Evolutionary conservation across 140 eudicot species (phyloP).

Genomic region (Anethum foeniculum): DNA sequence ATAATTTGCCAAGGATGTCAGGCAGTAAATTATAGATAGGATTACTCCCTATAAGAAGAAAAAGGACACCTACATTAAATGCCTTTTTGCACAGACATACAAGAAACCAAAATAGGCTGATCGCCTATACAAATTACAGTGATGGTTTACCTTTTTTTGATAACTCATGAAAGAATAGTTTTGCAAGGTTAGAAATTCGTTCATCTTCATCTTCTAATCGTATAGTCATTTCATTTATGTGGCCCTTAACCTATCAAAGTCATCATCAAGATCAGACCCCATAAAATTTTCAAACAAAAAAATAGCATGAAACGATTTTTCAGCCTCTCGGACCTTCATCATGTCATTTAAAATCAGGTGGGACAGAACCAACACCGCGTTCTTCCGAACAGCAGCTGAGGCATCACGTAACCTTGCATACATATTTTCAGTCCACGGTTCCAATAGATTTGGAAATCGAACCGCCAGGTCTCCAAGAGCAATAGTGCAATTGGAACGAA

Average conservation of each 20-base stretch:
- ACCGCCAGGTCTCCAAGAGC: constrained; percentile 98
- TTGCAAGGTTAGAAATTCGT: constrained; percentile 80
- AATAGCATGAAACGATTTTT: background rate
- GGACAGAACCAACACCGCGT: constrained; percentile 97
- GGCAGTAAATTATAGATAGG: constrained; percentile 93
- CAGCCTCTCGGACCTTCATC: constrained; percentile 79
- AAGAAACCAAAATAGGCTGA: background rate
- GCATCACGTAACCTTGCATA: constrained; percentile 78
- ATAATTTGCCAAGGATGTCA: constrained; percentile 88
- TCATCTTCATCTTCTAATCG: constrained; percentile 92
- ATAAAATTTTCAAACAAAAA: background rate
- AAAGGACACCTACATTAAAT: background rate
- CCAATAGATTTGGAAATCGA: constrained; percentile 90
- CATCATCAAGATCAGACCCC: constrained; percentile 20
- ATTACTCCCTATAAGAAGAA: constrained; percentile 56
- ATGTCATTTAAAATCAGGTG: constrained; percentile 95
- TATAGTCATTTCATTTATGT: constrained; percentile 90
- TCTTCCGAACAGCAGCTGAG: constrained; percentile 81
- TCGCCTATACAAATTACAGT: background rate
- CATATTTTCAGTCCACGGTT: constrained; percentile 98
- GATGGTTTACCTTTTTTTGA: constrained; percentile 73
- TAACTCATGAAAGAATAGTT: constrained; percentile 73
- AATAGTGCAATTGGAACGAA: constrained; percentile 92
- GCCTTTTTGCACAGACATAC: background rate
- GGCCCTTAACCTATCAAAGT: constrained; percentile 70